Evolutionary conservation across 1,284 basidiomycete species (phyloP), one percentile per base, ranked within the genome.

Genomic region (Gomphus bonarii): DNA sequence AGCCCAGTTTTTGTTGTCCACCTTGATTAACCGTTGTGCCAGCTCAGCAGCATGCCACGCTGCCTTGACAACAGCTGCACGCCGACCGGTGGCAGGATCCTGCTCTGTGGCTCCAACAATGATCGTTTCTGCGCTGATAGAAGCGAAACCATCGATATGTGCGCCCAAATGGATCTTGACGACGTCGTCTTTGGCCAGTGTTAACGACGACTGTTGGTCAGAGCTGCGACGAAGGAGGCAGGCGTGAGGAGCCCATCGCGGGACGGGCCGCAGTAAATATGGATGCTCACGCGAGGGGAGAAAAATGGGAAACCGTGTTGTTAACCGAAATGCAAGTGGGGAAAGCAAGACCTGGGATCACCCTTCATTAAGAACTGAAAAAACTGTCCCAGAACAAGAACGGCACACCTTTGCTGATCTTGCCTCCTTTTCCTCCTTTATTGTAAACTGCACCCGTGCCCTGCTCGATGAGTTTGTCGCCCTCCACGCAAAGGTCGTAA

Each of bases 121-220:
- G 65, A 97, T 72, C 44, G 94, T 98, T 75, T 99, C 95, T 58
- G 91, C 95, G 66, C 82, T 82, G 69, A 95, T 82, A 57, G 90
- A 80, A 22, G 92, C 89, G 68, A 87, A 93, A 60, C 91, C 95
- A 71, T 99, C 95, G 71, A 99, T 95, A 70, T 98, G 95, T 36
- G 95, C 91, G 59, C 95, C 95, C 61, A 97, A 76, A 72, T 95
- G 91, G 62, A 99, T 75, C 75, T 98, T 98, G 66, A 98, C 95
- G 57, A 98, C 85, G 69, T 99, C 95, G 63, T 85, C 85, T 64
- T 92, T 89, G 58, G 84, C 85, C 63, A 99, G 80, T 33, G 71
- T 74, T 64, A 82, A 81, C 5, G 74, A 72, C 22, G 85, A 81
- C 60, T 80, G 77, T 10, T 82, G 72, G 72, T 91, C 88, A 38